These are phyloP conservation scores for Pochonia chlamydosporia DNA, from an alignment of 2,329 filamentous ascomycete genomes.

Conservation along the genomic window DNA sequence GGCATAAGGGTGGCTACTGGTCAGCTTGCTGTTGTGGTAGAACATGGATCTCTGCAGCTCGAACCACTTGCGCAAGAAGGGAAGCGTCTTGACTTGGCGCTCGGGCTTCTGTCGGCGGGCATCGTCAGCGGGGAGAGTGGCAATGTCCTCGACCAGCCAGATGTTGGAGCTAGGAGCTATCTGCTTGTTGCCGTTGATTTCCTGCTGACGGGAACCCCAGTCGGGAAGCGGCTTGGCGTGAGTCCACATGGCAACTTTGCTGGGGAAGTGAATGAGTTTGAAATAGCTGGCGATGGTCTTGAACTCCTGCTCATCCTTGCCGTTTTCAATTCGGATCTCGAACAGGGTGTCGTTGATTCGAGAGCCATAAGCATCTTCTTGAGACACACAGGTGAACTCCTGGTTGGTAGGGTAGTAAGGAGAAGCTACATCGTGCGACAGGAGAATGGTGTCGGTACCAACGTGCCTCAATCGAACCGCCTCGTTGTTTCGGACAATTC, in stretches of 20 bases:
- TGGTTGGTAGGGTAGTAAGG: slow-evolving; percentile 97
- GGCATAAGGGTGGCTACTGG: slow-evolving; percentile 92
- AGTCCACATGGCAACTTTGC: slow-evolving; percentile 99
- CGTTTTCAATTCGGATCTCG: slow-evolving; percentile 83
- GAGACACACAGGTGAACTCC: slow-evolving; percentile 81
- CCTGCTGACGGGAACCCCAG: slow-evolving; percentile 94
- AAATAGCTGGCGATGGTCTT: slow-evolving; percentile 89
- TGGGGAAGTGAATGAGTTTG: slow-evolving; percentile 90
- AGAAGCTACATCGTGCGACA: slow-evolving; percentile 95
- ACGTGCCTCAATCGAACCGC: slow-evolving; percentile 81
- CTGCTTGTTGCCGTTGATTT: slow-evolving; percentile 99
- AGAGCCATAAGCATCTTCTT: slow-evolving; percentile 65
- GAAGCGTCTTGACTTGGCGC: slow-evolving; percentile 73
- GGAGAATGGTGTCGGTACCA: slow-evolving; percentile 75
- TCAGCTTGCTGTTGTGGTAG: slow-evolving; percentile 97
- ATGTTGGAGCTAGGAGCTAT: slow-evolving; percentile 82
- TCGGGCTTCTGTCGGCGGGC: slow-evolving; percentile 69
- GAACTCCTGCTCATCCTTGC: slow-evolving; percentile 76
- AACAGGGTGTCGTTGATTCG: slow-evolving; percentile 89
- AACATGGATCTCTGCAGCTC: slow-evolving; percentile 98
- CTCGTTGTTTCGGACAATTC: slow-evolving; percentile 75
- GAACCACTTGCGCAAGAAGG: slow-evolving; percentile 91
- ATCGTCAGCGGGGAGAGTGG: slow-evolving; percentile 67
- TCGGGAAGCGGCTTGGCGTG: slow-evolving; percentile 92
- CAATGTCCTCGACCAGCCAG: slow-evolving; percentile 89